Percentiles rank a stretch among this genome's conserved stretches.
phyloP scores from a whole-genome alignment of 202 grass and related monocot genomes.

The Brachypodium distachyon region DNA sequence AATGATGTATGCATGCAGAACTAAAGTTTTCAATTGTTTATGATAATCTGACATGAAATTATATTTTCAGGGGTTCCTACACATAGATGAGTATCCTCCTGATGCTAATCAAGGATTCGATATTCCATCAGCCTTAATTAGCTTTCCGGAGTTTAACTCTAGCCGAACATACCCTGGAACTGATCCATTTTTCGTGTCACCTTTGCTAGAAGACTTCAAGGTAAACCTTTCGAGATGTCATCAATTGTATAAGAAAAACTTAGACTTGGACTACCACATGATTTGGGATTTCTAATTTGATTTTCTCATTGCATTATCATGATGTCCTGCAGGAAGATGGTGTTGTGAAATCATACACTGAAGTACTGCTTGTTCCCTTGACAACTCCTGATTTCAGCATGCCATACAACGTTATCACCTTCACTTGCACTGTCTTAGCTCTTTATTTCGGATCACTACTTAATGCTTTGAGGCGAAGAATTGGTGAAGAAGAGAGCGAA shows the following conservation, averaged over 20 bases:
- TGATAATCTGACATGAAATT: constrained; percentile 1
- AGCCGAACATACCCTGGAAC: constrained; percentile 57
- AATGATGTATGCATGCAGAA: background rate
- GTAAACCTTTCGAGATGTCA: constrained; percentile 30
- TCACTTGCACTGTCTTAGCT: constrained; percentile 93
- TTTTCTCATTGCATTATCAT: constrained; percentile 3
- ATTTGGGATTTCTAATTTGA: background rate
- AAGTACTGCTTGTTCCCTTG: constrained; percentile 93
- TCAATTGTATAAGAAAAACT: background rate
- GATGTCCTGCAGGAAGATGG: constrained; percentile 58
- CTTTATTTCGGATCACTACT: constrained; percentile 96
- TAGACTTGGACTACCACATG: background rate
- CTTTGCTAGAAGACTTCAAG: constrained; percentile 67
- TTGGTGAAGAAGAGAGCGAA: constrained; percentile 77
- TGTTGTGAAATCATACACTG: constrained; percentile 82
- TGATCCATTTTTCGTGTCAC: constrained; percentile 31
- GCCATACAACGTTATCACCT: constrained; percentile 99
- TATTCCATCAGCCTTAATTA: constrained; percentile 95
- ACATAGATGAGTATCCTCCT: constrained; percentile 98
- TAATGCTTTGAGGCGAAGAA: constrained; percentile 79
- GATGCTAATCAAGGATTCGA: constrained; percentile 99
- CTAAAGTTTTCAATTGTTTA: constrained; percentile 1
- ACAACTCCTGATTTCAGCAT: constrained; percentile 99
- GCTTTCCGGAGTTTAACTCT: constrained; percentile 79
- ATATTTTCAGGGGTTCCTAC: constrained; percentile 83